Base-by-base conservation (phyloP, 768 basidiomycete species). In the Aureoboletus auriporus region DNA sequence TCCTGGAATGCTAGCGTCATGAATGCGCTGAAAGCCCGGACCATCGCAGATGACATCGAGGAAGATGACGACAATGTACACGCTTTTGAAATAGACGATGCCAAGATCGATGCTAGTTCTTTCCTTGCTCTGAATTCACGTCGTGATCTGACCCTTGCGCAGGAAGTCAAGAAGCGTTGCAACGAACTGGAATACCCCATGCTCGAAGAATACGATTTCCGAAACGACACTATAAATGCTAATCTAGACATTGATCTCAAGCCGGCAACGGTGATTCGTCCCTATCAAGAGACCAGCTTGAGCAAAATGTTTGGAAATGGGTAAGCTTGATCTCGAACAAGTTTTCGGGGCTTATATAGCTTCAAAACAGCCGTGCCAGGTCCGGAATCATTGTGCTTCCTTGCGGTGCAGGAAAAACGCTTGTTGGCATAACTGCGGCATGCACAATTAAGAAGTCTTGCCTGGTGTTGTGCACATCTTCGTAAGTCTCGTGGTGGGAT, bases 301-400 rank as follows among this genome's bases (percentile, higher is more conserved):
- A 93, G 92, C 56, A 99, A 99, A 72, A 99, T 99, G 96, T 99
- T 99, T 68, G 95, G 96, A 45, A 98, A 99, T 66, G 96, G 93
- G 90, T 93, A 67, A 46, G 77, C 55, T 11, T 26, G 4, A 44
- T 54, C 17, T 28, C 39, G 13, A 26, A 42, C 26, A 2, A 44
- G 23, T 35, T 28, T 5, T 12, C 8, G 34, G 9, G 42, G 20
- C 29, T 42, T 26, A 16, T 20, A 30, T 53, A 51, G 8, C 54
- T 50, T 51, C 10, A 16, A 47, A 58, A 55, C 49, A 94, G 94
- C 42, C 94, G 96, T 64, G 96, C 96, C 39, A 82, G 96, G 47
- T 96, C 93, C 38, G 96, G 96, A 3, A 98, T 99, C 59, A 98
- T 99, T 53, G 96, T 99, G 2, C 75, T 99, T 17, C 96, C 96